These are phyloP conservation scores for Pythium brachiatum DNA, from an alignment of 352 stramenopile genomes.

Conservation along the genomic window DNA sequence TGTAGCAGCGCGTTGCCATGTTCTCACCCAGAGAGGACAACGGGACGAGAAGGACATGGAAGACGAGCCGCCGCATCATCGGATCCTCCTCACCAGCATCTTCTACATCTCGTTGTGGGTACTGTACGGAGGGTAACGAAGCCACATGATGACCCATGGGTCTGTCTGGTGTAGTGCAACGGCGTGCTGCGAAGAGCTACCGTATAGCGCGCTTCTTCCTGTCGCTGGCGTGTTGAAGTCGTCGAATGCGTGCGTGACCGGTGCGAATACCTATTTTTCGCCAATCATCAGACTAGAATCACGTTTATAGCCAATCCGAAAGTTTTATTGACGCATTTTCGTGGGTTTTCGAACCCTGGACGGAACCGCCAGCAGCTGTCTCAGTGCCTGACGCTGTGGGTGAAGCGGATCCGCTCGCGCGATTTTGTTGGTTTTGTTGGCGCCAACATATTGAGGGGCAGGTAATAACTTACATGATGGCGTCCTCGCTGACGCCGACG, in stretches of 20 bases:
- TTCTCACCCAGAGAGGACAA: neutral
- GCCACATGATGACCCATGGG: neutral
- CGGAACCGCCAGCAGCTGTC: neutral
- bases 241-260: slow-evolving; percentile 25
- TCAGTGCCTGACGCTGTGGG: neutral
- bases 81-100: neutral
- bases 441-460: neutral
- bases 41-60: neutral
- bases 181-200: slow-evolving; percentile 1
- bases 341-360: neutral
- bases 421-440: slow-evolving; percentile 2
- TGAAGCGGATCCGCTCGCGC: neutral
- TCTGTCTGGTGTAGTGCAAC: neutral
- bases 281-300: slow-evolving; percentile 5
- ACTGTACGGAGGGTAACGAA: neutral
- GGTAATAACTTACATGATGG: too few relatives aligned
- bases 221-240: slow-evolving; percentile 15
- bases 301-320: slow-evolving; percentile 4
- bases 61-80: neutral
- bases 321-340: neutral
- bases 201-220: neutral
- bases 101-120: neutral
- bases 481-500: neutral
- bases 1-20: too few relatives aligned
- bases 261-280: slow-evolving; percentile 9